Conservation (phyloP, 495 filamentous ascomycete species). For the Lasiosphaeria hispida region DNA sequence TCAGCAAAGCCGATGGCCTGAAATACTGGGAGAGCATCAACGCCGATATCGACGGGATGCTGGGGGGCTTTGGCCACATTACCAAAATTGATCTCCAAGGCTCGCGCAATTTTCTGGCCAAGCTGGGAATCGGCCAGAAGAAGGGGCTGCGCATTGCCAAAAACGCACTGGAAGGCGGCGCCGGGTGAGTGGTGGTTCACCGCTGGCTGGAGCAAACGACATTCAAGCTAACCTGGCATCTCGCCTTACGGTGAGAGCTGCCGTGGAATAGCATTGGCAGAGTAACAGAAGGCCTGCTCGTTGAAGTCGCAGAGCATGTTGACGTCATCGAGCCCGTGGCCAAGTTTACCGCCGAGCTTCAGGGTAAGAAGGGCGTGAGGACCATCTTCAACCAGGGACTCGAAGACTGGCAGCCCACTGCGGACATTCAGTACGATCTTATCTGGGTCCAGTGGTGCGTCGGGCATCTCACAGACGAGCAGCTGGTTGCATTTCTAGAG, state of each 20-base stretch:
- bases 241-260: neutral
- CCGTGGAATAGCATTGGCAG: constrained; percentile 50
- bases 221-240: too few relatives aligned
- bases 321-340: constrained; percentile 54
- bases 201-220: too few relatives aligned
- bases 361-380: constrained; percentile 49
- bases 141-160: constrained; percentile 23
- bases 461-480: constrained; percentile 74
- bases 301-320: constrained; percentile 15
- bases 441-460: constrained; percentile 88
- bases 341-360: constrained; percentile 53
- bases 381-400: constrained; percentile 67
- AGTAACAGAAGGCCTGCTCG: constrained; percentile 46
- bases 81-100: constrained; percentile 74
- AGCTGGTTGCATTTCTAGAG: constrained; percentile 65
- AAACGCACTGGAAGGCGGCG: constrained; percentile 52
- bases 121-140: constrained; percentile 58
- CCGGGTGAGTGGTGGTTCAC: constrained; percentile 22
- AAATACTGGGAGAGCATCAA: constrained; percentile 75
- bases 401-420: constrained; percentile 65
- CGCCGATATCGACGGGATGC: constrained; percentile 75
- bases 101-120: constrained; percentile 72
- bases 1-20: constrained; percentile 51
- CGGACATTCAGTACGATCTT: constrained; percentile 55
- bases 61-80: constrained; percentile 65